These are phyloP conservation scores for Chrysopogon serrulatus DNA, from an alignment of 176 grass and related monocot genomes.

Conservation along the genomic window DNA sequence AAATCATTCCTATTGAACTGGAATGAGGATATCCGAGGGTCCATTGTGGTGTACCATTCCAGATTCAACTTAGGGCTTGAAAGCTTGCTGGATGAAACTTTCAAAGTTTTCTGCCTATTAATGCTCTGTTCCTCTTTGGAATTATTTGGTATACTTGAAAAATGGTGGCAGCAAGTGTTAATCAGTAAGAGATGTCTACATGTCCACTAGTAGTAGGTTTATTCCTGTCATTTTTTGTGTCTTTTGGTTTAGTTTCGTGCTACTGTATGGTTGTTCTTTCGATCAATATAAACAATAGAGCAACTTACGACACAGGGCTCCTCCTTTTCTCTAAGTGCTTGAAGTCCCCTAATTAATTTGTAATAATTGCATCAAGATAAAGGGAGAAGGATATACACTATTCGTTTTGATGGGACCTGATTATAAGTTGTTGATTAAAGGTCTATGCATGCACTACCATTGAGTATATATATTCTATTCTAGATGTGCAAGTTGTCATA, in stretches of 20 bases:
- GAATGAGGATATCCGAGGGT: background rate
- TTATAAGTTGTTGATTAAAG: background rate
- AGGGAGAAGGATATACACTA: background rate
- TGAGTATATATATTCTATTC: background rate
- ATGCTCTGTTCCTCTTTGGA: background rate
- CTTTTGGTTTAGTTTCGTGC: background rate
- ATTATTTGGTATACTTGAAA: background rate
- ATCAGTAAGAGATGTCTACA: background rate
- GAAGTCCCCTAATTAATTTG: background rate
- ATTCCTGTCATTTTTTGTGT: background rate
- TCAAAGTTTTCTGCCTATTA: background rate
- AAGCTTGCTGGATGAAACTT: background rate
- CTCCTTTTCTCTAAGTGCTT: background rate
- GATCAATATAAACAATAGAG: background rate
- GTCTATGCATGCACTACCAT: background rate
- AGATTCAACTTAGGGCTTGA: background rate
- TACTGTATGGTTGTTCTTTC: background rate
- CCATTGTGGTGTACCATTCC: background rate
- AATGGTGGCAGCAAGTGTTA: background rate
- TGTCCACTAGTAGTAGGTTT: background rate
- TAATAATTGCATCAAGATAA: background rate
- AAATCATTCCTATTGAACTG: background rate
- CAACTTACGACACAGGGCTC: background rate
- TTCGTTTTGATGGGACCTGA: background rate
- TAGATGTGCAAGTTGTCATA: background rate